A percentile compares a stretch with the other conserved stretches of the same genome.
Evolutionary conservation across 805 yeast genomes (phyloP).

Genomic region (Schwanniomyces polymorphus): DNA sequence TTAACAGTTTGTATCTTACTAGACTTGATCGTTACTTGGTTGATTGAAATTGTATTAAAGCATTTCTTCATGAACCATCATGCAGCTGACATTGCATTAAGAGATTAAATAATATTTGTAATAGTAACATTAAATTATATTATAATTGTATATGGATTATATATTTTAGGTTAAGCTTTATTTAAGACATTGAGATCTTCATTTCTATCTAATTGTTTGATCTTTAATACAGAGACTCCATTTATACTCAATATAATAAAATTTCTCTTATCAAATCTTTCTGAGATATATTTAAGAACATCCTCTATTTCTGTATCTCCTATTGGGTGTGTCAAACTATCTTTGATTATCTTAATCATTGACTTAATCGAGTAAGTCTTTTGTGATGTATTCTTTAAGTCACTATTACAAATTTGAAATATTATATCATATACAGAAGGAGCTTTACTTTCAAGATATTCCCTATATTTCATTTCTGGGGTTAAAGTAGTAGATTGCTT

Average conservation of each 20-base stretch:
- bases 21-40: constrained; percentile 78
- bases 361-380: constrained; percentile 24
- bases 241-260: constrained; percentile 22
- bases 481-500: constrained; percentile 10
- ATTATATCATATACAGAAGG: constrained; percentile 33
- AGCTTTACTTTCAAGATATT: constrained; percentile 26
- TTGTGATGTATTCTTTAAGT: background rate
- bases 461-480: constrained; percentile 21
- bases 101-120: constrained; percentile 17
- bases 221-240: constrained; percentile 24
- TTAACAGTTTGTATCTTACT: constrained; percentile 70
- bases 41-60: constrained; percentile 78
- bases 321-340: constrained; percentile 32
- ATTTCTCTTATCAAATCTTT: constrained; percentile 13
- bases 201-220: constrained; percentile 24
- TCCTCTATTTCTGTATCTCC: constrained; percentile 30
- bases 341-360: constrained; percentile 27
- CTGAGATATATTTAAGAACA: constrained; percentile 18
- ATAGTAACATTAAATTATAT: background rate
- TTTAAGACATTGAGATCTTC: constrained; percentile 22
- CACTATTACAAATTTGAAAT: constrained; percentile 20
- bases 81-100: constrained; percentile 84
- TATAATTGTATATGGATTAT: background rate
- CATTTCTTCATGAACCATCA: constrained; percentile 84
- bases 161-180: background rate